Evolutionary conservation across 352 stramenopile genomes (phyloP).

Genomic region (Elongisporangium senticosum): DNA sequence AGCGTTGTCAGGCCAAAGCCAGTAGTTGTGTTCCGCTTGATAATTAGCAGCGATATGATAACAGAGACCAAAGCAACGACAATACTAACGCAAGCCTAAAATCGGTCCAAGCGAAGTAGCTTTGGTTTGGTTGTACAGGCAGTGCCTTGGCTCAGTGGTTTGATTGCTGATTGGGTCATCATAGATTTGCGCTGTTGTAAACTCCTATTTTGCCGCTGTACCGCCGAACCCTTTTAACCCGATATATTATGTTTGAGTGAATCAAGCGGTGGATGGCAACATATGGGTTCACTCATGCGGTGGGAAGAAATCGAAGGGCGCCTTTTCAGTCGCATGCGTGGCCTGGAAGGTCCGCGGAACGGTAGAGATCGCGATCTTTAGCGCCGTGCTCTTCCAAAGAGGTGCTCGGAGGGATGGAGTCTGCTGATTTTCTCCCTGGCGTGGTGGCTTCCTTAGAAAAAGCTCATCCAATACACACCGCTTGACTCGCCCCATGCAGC

Average conservation of each 20-base stretch:
- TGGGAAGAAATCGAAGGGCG: neutral
- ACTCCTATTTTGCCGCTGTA: neutral
- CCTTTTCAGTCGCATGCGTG: neutral
- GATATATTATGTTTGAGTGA: neutral
- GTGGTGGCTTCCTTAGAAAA: neutral
- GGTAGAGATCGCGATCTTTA: neutral
- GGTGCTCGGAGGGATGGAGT: neutral
- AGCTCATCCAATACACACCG: neutral
- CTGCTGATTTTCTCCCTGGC: neutral
- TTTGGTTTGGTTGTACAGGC: neutral
- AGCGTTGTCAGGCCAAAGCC: neutral
- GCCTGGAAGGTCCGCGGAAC: neutral
- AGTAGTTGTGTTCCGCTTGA: neutral
- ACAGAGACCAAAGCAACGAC: neutral
- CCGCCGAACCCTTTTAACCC: neutral
- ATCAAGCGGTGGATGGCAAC: neutral
- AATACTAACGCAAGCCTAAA: neutral
- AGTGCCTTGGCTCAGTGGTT: neutral
- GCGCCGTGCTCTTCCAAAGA: neutral
- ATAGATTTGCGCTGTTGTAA: neutral
- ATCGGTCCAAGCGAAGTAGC: neutral
- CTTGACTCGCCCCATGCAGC: neutral
- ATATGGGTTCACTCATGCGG: neutral
- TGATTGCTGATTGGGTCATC: neutral
- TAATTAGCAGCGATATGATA: too few relatives aligned